phyloP scores from a whole-genome alignment of 768 basidiomycete genomes.

The Pleurotus ostreatus region DNA sequence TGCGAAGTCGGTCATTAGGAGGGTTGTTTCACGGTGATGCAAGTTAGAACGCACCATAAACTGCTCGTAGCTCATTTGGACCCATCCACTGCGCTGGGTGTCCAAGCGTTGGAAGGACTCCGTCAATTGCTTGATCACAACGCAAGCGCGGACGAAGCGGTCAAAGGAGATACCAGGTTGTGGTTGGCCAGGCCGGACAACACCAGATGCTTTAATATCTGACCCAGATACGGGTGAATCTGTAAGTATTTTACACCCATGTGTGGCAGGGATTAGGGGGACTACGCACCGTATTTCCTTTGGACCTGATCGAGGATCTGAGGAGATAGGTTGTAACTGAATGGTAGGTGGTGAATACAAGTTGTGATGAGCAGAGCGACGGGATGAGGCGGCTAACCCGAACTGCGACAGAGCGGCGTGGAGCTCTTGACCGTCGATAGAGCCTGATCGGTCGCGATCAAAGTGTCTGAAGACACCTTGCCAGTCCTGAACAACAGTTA shows the following conservation, averaged over 20 bases:
- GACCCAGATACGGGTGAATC: conserved; percentile 32
- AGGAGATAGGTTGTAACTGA: conserved; percentile 65
- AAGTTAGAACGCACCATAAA: conserved; percentile 48
- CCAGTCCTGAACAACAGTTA: conserved; percentile 53
- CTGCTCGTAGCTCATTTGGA: conserved; percentile 75
- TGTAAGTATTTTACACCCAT: conserved; percentile 17
- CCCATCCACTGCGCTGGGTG: conserved; percentile 69
- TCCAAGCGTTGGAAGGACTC: conserved; percentile 83
- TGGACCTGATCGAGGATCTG: conserved; percentile 61
- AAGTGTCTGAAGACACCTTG: conserved; percentile 81
- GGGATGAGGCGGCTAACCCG: conserved; percentile 37
- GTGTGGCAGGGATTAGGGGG: not conserved
- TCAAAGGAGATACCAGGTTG: conserved; percentile 80
- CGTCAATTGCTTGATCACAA: conserved; percentile 72
- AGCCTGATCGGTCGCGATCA: conserved; percentile 78
- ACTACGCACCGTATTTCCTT: conserved; percentile 69
- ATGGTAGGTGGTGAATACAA: not conserved
- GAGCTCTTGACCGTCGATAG: conserved; percentile 71
- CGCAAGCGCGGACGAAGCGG: conserved; percentile 82
- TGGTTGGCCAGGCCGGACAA: conserved; percentile 21
- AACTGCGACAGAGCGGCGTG: conserved; percentile 68
- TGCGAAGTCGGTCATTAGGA: not conserved
- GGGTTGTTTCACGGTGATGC: too few species aligned
- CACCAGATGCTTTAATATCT: conserved; percentile 55
- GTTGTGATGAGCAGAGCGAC: not conserved